Percentiles rank a stretch among this genome's conserved stretches.
Conservation (phyloP, 2,329 filamentous ascomycete genomes). For the Penicillium janthinellum region DNA sequence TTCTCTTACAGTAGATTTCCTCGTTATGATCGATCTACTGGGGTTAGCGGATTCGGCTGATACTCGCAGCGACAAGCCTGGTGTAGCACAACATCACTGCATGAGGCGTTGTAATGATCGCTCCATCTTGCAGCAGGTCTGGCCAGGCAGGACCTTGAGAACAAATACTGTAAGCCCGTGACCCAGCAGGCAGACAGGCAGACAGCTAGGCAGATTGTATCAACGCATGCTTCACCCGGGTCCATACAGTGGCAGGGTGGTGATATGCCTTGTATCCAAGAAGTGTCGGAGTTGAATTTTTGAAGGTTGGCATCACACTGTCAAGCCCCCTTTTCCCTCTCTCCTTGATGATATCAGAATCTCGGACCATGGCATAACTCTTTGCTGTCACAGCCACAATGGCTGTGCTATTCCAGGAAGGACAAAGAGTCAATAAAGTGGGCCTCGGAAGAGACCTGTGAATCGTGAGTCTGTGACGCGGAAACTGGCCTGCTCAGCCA, state of each 20-base stretch:
- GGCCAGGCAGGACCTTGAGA: too few relatives aligned
- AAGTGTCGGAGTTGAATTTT: neutral
- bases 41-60: neutral
- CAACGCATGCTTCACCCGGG: neutral
- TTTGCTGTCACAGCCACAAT: constrained; percentile 20
- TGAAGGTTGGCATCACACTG: neutral
- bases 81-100: neutral
- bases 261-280: neutral
- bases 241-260: neutral
- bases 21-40: neutral
- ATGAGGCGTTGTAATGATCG: neutral
- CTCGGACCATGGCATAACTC: constrained; percentile 8
- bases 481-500: constrained; percentile 22
- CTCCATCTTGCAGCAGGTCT: neutral
- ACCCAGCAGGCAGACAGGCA: neutral
- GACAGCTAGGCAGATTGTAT: neutral
- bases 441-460: constrained; percentile 7
- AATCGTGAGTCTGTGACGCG: constrained; percentile 10
- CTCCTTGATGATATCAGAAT: constrained; percentile 19
- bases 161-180: too few relatives aligned
- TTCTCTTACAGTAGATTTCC: neutral
- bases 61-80: neutral
- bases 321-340: neutral
- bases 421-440: constrained; percentile 12
- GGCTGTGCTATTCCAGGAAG: constrained; percentile 16